Percentiles rank a stretch among this genome's conserved stretches.
Evolutionary conservation across 2,329 filamentous ascomycete genomes (phyloP).

Genomic region (Lecanicillium sp.): DNA sequence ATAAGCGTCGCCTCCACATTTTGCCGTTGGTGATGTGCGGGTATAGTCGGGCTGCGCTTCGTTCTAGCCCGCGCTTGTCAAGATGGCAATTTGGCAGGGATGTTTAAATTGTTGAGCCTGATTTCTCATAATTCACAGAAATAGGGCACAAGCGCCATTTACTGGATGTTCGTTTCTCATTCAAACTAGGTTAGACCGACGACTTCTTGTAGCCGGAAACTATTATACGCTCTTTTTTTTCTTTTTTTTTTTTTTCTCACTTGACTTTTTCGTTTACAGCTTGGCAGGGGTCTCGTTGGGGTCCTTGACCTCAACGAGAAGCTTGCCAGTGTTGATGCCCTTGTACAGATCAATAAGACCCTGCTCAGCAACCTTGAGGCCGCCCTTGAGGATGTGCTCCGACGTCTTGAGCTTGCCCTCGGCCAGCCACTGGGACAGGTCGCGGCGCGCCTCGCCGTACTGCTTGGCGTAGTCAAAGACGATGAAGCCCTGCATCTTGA

Average conservation of each 20-base stretch:
- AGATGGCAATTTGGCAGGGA: no score
- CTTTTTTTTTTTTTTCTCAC: neutral
- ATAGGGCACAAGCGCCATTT: no score
- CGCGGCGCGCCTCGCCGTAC: constrained; percentile 48
- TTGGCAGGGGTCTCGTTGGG: constrained; percentile 21
- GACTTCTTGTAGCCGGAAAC: no score
- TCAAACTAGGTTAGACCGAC: no score
- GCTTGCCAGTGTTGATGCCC: constrained; percentile 63
- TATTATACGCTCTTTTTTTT: no score
- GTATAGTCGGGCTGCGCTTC: no score
- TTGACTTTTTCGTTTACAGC: constrained; percentile 12
- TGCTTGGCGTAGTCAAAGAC: constrained; percentile 59
- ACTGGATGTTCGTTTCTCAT: no score
- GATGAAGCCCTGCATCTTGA: constrained; percentile 65
- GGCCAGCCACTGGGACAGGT: constrained; percentile 59
- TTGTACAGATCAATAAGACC: constrained; percentile 58
- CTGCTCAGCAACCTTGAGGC: constrained; percentile 54
- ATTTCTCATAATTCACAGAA: no score
- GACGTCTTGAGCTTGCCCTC: constrained; percentile 67
- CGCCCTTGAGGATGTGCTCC: constrained; percentile 64
- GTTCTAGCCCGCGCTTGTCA: no score
- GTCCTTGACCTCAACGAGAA: constrained; percentile 22
- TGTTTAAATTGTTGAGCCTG: no score
- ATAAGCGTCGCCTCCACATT: no score
- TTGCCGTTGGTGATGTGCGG: no score